Conservation (phyloP, 441 rosid species). For the Isatis lusitanica region DNA sequence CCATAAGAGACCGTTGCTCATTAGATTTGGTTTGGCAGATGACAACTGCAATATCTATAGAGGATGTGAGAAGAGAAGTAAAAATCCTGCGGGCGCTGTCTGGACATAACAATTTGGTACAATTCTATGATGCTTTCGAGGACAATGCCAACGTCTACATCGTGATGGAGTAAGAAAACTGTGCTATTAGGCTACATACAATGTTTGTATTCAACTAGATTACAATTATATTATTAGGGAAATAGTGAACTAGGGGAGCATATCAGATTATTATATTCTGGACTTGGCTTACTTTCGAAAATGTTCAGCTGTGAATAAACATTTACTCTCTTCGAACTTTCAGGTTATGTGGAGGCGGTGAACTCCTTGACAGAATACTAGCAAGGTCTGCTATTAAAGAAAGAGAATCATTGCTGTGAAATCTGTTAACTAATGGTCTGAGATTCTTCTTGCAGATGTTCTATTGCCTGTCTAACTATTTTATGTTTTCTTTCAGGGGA, state of each 20-base stretch:
- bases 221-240: not conserved
- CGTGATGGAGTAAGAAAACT: conserved; percentile 66
- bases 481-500: conserved; percentile 54
- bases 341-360: conserved; percentile 99
- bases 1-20: conserved; percentile 19
- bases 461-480: conserved; percentile 29
- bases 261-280: conserved; percentile 2
- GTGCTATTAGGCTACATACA: not conserved
- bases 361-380: conserved; percentile 92
- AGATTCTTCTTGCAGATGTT: conserved; percentile 20
- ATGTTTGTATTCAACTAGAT: not conserved
- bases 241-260: not conserved
- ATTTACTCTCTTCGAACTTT: conserved; percentile 18
- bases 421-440: not conserved
- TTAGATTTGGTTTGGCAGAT: conserved; percentile 42
- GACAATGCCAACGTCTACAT: conserved; percentile 67
- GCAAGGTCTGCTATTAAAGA: conserved; percentile 54
- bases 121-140: conserved; percentile 71
- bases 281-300: not conserved
- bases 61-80: conserved; percentile 83
- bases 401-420: not conserved
- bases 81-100: conserved; percentile 67
- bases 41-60: conserved; percentile 77
- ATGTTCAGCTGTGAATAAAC: not conserved
- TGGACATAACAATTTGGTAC: conserved; percentile 63